Percentiles rank a stretch among this genome's conserved stretches.
Evolutionary conservation across 768 basidiomycete species (phyloP).

Genomic region (Podaxis mareebaensis): DNA sequence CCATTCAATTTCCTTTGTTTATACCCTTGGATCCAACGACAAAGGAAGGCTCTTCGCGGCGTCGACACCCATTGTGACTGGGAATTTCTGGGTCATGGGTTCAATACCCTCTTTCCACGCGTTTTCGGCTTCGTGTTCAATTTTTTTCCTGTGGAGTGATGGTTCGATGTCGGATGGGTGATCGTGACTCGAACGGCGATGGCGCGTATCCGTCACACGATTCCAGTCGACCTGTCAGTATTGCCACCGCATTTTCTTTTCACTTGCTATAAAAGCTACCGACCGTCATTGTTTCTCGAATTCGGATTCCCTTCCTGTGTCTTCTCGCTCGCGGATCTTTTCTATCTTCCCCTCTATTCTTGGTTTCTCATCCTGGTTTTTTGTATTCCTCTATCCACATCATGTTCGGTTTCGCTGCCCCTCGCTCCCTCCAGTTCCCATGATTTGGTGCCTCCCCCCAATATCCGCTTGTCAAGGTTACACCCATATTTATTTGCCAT

Average conservation of each 20-base stretch:
- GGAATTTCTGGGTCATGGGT: slow-evolving; percentile 19
- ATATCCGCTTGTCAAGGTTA: not conserved
- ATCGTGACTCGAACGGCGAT: not conserved
- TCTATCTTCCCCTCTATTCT: not conserved
- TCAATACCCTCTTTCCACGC: not conserved
- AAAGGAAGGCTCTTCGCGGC: not conserved
- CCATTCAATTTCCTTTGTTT: slow-evolving; percentile 2
- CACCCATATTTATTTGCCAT: slow-evolving; percentile 13
- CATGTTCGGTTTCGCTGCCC: not conserved
- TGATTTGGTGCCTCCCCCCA: slow-evolving; percentile 1
- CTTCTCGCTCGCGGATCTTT: not conserved
- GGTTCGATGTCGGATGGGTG: slow-evolving; percentile 1
- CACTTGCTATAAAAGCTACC: slow-evolving; percentile 6
- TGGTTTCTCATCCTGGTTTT: not conserved
- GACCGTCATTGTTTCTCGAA: slow-evolving; percentile 1
- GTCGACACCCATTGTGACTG: not conserved
- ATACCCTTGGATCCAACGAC: slow-evolving; percentile 5
- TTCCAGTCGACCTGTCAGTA: slow-evolving; percentile 1
- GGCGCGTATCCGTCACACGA: slow-evolving; percentile 2
- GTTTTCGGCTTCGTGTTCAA: slow-evolving; percentile 6
- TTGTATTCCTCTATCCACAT: not conserved
- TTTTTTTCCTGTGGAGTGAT: slow-evolving; percentile 13
- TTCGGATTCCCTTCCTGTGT: not conserved
- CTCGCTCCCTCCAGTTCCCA: not conserved
- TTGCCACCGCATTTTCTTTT: not conserved